Percentiles rank a stretch among this genome's conserved stretches.
phyloP scores from a whole-genome alignment of 495 filamentous ascomycete genomes.

The Penicillium malachiteum region DNA sequence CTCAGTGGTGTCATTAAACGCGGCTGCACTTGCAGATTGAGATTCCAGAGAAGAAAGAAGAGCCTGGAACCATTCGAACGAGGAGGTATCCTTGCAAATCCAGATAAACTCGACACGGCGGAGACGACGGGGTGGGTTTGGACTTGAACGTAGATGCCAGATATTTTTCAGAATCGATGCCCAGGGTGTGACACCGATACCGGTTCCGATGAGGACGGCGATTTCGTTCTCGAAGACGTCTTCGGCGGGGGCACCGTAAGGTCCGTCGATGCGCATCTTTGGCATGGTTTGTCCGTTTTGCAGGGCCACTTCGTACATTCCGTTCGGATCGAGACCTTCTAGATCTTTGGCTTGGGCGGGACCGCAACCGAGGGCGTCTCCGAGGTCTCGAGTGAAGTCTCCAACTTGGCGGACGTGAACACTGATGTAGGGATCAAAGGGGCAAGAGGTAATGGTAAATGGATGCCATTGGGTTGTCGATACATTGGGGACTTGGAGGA shows the following conservation, averaged over 20 bases:
- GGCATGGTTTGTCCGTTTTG: conserved; percentile 92
- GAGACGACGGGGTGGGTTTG: conserved; percentile 82
- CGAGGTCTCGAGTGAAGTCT: conserved; percentile 86
- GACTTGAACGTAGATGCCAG: conserved; percentile 86
- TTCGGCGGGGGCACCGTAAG: conserved; percentile 95
- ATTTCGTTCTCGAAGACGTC: conserved; percentile 96
- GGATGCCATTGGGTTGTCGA: conserved; percentile 95
- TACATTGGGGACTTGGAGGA: conserved; percentile 87
- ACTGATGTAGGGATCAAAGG: conserved; percentile 89
- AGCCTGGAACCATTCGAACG: conserved; percentile 98
- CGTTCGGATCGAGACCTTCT: conserved; percentile 86
- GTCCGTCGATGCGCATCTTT: conserved; percentile 82
- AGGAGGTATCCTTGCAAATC: conserved; percentile 94
- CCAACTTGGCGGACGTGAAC: conserved; percentile 95
- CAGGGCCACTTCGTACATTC: conserved; percentile 98
- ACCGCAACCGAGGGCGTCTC: conserved; percentile 90
- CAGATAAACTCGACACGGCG: conserved; percentile 98
- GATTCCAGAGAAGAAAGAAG: conserved; percentile 89
- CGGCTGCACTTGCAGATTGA: conserved; percentile 70
- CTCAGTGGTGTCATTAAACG: conserved; percentile 66
- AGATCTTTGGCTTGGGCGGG: conserved; percentile 78
- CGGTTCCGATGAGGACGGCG: conserved; percentile 92
- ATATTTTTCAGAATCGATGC: conserved; percentile 98
- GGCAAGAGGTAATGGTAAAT: conserved; percentile 98
- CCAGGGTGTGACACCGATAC: conserved; percentile 98